Conservation (phyloP, 208 protist species). For the Crithidia sp. region DNA sequence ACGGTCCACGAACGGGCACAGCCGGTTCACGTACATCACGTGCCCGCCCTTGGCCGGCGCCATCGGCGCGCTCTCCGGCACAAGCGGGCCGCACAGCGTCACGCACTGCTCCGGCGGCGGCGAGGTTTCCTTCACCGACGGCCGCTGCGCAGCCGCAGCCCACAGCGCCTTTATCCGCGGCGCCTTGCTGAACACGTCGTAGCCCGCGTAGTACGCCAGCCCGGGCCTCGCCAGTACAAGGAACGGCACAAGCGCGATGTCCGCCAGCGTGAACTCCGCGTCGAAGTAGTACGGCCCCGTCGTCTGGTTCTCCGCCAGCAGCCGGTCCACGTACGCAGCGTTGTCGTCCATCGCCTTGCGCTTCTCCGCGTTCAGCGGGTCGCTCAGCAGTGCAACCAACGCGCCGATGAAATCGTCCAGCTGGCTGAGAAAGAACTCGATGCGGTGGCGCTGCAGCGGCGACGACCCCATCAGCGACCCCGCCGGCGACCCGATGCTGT, state of each 20-base stretch:
- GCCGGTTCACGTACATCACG: slow-evolving; percentile 58
- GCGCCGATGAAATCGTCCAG: slow-evolving; percentile 54
- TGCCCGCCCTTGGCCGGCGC: slow-evolving; percentile 34
- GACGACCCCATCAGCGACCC: slow-evolving; percentile 47
- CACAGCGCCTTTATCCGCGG: slow-evolving; percentile 66
- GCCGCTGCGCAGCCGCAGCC: slow-evolving; percentile 45
- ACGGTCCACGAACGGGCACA: slow-evolving; percentile 68
- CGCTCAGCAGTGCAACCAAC: slow-evolving; percentile 44
- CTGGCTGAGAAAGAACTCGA: slow-evolving; percentile 80
- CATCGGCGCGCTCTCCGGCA: slow-evolving; percentile 48
- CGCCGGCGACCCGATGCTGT: slow-evolving; percentile 36
- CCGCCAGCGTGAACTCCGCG: slow-evolving; percentile 70
- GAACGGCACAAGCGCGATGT: slow-evolving; percentile 73
- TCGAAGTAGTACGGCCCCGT: slow-evolving; percentile 72
- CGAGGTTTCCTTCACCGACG: slow-evolving; percentile 53
- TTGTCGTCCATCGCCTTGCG: slow-evolving; percentile 56
- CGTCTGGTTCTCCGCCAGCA: slow-evolving; percentile 59
- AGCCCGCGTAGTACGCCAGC: slow-evolving; percentile 66
- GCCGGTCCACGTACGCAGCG: slow-evolving; percentile 63
- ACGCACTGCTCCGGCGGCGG: slow-evolving; percentile 47
- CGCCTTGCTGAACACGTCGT: slow-evolving; percentile 70
- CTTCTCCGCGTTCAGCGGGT: slow-evolving; percentile 68
- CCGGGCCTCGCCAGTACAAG: slow-evolving; percentile 52
- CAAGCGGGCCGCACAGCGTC: slow-evolving; percentile 32
- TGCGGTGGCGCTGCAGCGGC: slow-evolving; percentile 54